Base-by-base conservation (phyloP, 768 basidiomycete species). In the Polyporus arcularius region DNA sequence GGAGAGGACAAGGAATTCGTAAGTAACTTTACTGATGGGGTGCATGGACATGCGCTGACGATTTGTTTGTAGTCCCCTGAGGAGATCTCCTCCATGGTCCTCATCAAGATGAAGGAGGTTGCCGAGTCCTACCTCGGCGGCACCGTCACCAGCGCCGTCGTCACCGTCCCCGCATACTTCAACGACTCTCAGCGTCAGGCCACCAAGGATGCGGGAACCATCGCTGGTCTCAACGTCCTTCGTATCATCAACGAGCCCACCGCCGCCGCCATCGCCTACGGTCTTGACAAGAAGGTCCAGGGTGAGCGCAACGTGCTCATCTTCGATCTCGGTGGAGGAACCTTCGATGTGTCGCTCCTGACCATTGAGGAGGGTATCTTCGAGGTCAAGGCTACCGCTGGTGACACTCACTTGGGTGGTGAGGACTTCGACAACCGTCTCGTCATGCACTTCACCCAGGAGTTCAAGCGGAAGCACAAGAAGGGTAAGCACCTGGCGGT, bases 181-280 rank as follows among this genome's bases (percentile, higher is more conserved):
- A 98, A 98, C 76, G 95, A 98, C 80, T 96, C 96, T 28, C 96
- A 98, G 74, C 92, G 96, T 73, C 94, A 96, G 72, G 96, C 96
- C 21, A 98, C 96, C 70, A 98, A 97, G 81, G 96, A 98, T 71
- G 95, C 96, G 40, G 96, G 96, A 68, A 86, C 85, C 62, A 98
- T 98, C 70, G 85, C 94, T 18, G 96, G 96, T 64, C 79, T 98
- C 66, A 94, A 96, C 73, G 91, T 98, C 62, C 91, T 96, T 71
- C 94, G 96, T 79, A 97, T 98, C 76, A 96, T 98, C 81, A 98
- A 98, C 80, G 96, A 98, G 77, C 95, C 96, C 41, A 98, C 96
- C 49, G 96, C 96, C 42, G 96, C 96, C 54, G 96, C 96, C 65
- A 98, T 98, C 71, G 96, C 96, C 39, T 98, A 98, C 78, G 96